Percentiles rank a stretch among this genome's conserved stretches.
These are phyloP conservation scores for Lupinus albus DNA, from an alignment of 306 rosid genomes.

Conservation along the genomic window DNA sequence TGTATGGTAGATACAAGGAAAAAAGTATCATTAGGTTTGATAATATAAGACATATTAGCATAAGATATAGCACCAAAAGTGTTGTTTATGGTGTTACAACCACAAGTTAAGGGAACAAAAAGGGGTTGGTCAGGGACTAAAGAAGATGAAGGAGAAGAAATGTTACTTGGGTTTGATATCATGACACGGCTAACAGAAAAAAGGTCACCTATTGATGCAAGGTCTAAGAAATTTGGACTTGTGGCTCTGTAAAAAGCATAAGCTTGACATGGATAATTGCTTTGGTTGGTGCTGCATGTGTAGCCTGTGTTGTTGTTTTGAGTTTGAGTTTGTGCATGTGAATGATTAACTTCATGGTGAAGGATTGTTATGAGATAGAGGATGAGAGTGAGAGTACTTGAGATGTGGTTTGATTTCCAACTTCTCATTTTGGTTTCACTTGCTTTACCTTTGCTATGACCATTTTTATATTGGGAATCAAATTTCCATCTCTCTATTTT, in stretches of 20 bases:
- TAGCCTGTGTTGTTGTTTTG: conserved; percentile 54
- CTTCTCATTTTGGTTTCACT: conserved; percentile 14
- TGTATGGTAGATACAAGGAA: conserved; percentile 50
- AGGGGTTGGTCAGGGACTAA: conserved; percentile 59
- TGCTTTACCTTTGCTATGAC: neutral
- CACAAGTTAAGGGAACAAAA: conserved; percentile 70
- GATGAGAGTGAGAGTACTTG: conserved; percentile 29
- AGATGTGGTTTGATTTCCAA: neutral
- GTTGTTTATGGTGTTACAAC: conserved; percentile 59
- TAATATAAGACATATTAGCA: conserved; percentile 66
- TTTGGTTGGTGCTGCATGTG: conserved; percentile 51
- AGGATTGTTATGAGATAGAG: neutral
- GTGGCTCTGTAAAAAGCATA: conserved; percentile 69
- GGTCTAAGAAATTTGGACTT: conserved; percentile 64
- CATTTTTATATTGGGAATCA: too few species aligned
- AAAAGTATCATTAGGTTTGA: conserved; percentile 57
- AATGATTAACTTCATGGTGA: conserved; percentile 26
- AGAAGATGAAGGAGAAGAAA: conserved; percentile 56
- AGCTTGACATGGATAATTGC: conserved; percentile 57
- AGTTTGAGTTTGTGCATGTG: conserved; percentile 49
- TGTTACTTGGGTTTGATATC: conserved; percentile 67
- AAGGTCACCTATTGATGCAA: conserved; percentile 81
- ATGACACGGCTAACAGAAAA: conserved; percentile 66
- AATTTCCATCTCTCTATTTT: too few species aligned
- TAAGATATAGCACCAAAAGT: conserved; percentile 59